phyloP scores from a whole-genome alignment of 768 basidiomycete species.

The Cystofilobasidium macerans region DNA sequence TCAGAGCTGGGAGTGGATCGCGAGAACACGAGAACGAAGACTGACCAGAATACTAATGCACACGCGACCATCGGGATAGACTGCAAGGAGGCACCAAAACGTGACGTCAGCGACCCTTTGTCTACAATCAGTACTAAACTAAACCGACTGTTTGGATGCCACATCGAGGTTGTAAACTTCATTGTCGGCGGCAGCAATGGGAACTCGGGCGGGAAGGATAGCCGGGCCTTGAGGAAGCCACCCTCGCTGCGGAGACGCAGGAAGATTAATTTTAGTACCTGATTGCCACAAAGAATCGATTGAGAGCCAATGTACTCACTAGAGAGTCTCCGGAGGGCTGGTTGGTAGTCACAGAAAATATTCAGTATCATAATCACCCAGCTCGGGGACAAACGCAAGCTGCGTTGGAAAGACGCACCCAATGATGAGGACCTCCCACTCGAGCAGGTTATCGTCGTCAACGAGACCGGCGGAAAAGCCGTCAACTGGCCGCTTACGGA shows the following conservation, averaged over 20 bases:
- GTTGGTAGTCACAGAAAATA: slow-evolving; percentile 17
- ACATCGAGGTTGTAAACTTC: slow-evolving; percentile 44
- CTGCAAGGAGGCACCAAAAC: slow-evolving; percentile 27
- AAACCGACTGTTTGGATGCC: slow-evolving; percentile 43
- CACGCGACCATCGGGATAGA: slow-evolving; percentile 40
- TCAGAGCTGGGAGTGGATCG: slow-evolving; percentile 5
- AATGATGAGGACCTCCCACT: slow-evolving; percentile 94
- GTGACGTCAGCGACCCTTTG: background rate
- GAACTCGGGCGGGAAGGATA: slow-evolving; percentile 81
- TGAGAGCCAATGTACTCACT: slow-evolving; percentile 48
- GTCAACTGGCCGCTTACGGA: slow-evolving; percentile 85
- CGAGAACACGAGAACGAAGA: background rate
- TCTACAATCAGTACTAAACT: background rate
- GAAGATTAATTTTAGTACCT: background rate
- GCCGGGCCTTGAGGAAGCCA: slow-evolving; percentile 82
- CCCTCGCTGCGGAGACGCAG: slow-evolving; percentile 58
- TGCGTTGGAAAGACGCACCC: slow-evolving; percentile 48
- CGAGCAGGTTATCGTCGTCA: slow-evolving; percentile 84
- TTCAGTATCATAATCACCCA: background rate
- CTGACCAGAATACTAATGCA: slow-evolving; percentile 43
- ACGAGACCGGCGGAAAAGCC: slow-evolving; percentile 97
- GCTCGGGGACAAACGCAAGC: background rate
- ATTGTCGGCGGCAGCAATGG: slow-evolving; percentile 89
- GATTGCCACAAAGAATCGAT: background rate
- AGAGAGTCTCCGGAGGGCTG: slow-evolving; percentile 85